Evolutionary conservation across 495 filamentous ascomycete genomes (phyloP).

Genomic region (Podospora tetraspora): DNA sequence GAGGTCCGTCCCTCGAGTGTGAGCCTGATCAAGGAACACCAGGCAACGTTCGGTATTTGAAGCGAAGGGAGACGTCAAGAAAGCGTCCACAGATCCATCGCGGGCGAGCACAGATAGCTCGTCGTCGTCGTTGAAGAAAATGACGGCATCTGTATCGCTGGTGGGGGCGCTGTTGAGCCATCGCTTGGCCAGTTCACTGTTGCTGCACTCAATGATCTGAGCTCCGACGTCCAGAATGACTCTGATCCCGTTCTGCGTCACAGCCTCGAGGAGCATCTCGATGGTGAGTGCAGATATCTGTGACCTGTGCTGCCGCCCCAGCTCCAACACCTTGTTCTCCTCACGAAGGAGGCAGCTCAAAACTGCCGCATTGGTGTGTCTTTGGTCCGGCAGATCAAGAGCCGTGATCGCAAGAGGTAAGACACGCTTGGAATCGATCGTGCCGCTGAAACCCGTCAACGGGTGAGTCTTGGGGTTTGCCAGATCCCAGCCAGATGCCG

Average conservation of each 20-base stretch:
- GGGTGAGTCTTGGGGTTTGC: conserved; percentile 41
- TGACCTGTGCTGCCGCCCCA: conserved; percentile 19
- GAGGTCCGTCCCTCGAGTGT: conserved; percentile 71
- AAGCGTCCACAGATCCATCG: conserved; percentile 41
- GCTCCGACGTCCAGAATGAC: conserved; percentile 74
- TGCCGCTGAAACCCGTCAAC: conserved; percentile 67
- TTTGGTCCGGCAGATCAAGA: conserved; percentile 50
- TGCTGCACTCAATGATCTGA: conserved; percentile 61
- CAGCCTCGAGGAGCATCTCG: conserved; percentile 42
- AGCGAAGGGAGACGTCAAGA: conserved; percentile 57
- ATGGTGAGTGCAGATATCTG: conserved; percentile 29
- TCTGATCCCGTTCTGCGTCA: conserved; percentile 36
- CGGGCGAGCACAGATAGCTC: conserved; percentile 44
- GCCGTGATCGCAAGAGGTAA: conserved; percentile 54
- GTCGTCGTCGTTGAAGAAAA: conserved; percentile 51
- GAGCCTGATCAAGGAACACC: conserved; percentile 69
- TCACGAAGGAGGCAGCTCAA: conserved; percentile 50
- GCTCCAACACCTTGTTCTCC: conserved; percentile 47
- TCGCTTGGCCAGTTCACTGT: conserved; percentile 45
- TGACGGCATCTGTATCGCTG: conserved; percentile 38
- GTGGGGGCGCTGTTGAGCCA: conserved; percentile 38
- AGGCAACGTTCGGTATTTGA: conserved; percentile 57
- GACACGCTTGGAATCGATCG: conserved; percentile 57
- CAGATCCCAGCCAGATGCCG: conserved; percentile 67
- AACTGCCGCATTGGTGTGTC: conserved; percentile 61